Evolutionary conservation across 306 rosid species (phyloP).

Genomic region (Ceratonia siliqua): DNA sequence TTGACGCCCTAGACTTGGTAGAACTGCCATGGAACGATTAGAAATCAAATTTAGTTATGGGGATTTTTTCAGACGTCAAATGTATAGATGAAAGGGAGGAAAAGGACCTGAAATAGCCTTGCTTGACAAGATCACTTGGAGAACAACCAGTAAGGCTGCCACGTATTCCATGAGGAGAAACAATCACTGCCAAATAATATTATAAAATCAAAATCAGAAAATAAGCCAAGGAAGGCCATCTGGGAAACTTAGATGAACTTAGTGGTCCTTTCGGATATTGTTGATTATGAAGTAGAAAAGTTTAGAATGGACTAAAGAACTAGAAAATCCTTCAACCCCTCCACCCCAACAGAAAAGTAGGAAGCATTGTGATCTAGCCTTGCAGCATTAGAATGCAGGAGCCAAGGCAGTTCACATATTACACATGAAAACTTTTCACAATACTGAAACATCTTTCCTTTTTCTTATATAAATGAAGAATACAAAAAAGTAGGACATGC

Average conservation of each 20-base stretch:
- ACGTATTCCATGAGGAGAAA: constrained; percentile 95
- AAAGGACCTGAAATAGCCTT: constrained; percentile 76
- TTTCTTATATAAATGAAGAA: too few species aligned
- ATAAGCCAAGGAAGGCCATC: constrained; percentile 26
- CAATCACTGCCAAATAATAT: constrained; percentile 66
- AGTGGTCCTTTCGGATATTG: constrained; percentile 7
- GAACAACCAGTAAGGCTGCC: constrained; percentile 95
- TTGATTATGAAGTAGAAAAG: neutral
- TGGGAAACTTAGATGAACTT: constrained; percentile 19
- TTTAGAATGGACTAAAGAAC: neutral
- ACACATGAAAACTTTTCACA: too few species aligned
- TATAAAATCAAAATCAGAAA: constrained; percentile 32
- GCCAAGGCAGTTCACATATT: too few species aligned
- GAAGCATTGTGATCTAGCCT: too few species aligned
- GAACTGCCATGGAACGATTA: constrained; percentile 52
- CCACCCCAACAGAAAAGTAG: neutral
- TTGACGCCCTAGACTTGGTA: constrained; percentile 66
- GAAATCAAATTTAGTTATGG: constrained; percentile 24
- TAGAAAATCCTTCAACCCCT: neutral
- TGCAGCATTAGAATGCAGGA: too few species aligned
- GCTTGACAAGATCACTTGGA: constrained; percentile 90
- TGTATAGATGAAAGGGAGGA: constrained; percentile 19
- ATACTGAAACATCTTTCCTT: too few species aligned
- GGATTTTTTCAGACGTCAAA: constrained; percentile 24
- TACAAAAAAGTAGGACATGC: neutral